Conservation (phyloP, 805 yeast genomes). For the Starmerella asiatica region DNA sequence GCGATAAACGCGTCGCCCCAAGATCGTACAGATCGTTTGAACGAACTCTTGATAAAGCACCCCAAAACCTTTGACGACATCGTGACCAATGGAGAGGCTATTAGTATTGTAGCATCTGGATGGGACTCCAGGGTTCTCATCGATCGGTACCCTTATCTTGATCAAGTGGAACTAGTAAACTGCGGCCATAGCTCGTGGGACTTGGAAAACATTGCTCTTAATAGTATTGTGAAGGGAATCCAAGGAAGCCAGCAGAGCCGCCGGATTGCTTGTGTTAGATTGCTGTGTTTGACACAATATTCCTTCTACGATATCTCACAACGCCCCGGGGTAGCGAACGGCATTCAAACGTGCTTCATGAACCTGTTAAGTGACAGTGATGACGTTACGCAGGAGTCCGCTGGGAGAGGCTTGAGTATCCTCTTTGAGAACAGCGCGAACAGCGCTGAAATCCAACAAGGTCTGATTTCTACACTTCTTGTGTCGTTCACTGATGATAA, state of each 20-base stretch:
- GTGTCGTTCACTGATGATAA: conserved; percentile 65
- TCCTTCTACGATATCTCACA: conserved; percentile 40
- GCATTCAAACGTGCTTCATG: conserved; percentile 62
- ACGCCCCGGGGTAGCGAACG: conserved; percentile 32
- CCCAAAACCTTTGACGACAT: conserved; percentile 62
- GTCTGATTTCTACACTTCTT: conserved; percentile 57
- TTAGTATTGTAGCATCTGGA: conserved; percentile 57
- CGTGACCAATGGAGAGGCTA: conserved; percentile 74
- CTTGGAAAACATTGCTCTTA: conserved; percentile 40
- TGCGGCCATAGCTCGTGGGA: conserved; percentile 1
- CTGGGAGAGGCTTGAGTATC: conserved; percentile 73
- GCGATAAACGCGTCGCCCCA: conserved; percentile 22
- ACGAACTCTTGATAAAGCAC: conserved; percentile 43
- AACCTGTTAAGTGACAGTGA: conserved; percentile 66
- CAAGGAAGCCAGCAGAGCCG: conserved; percentile 51
- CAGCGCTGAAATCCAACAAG: conserved; percentile 43
- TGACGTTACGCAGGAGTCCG: conserved; percentile 82
- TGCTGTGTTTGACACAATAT: conserved; percentile 64
- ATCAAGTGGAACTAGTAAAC: background rate
- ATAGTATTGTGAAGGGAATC: conserved; percentile 40
- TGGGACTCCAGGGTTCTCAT: conserved; percentile 50
- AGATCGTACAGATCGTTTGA: conserved; percentile 28
- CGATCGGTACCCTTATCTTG: conserved; percentile 7
- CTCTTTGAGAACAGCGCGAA: conserved; percentile 64
- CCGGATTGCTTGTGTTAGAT: conserved; percentile 73